Evolutionary conservation across 495 filamentous ascomycete genomes (phyloP), one percentile per base, ranked within the genome.

Genomic region (Tuber melanosporum): DNA sequence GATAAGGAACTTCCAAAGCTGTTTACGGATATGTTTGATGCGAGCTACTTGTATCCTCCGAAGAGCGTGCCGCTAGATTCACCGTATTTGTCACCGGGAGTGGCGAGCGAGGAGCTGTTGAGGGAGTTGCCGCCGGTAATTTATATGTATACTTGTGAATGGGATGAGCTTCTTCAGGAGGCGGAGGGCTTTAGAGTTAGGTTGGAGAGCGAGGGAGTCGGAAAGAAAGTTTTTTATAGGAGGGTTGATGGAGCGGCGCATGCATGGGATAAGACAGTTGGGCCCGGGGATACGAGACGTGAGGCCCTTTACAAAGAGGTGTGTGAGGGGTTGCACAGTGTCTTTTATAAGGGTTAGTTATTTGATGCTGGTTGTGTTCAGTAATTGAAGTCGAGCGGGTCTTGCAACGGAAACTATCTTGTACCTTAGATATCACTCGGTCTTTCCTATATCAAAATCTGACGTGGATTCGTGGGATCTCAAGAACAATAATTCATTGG

Each of bases 221-320:
- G 87, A 26, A 95, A 94, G 85, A 87, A 86, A 8, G 91, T 95
- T 0, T 85, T 85, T 43, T 91, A 91, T 77, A 89, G 88, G 80
- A 89, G 93, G 86, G 88, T 97, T 41, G 87, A 89, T n/a, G 91
- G 87, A 32, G 92, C 90, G 44, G 86, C 86, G 42, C 94, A 98
- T 84, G 94, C 87, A 0, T 98, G 93, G 92, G 94, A 98, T 80
- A 97, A 97, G 85, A 89, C 88, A 41, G 90, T 94, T 66, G 93
- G 93, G 83, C 93, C 92, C 15, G 87, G 77, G 20, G 81, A 79
- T 49, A 20, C 20, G 14, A 81, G 75, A 72, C 73, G 73, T 17
- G 76, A 78, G 20, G 69, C 8, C 36, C 79, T 76, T 12, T 82
- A 82, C 62, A 66, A 42, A 14, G 76, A 80, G 62, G 80, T 81